Percentiles rank a stretch among this genome's conserved stretches.
Conservation (phyloP, 768 basidiomycete genomes). For the Holtermannia corniformis region DNA sequence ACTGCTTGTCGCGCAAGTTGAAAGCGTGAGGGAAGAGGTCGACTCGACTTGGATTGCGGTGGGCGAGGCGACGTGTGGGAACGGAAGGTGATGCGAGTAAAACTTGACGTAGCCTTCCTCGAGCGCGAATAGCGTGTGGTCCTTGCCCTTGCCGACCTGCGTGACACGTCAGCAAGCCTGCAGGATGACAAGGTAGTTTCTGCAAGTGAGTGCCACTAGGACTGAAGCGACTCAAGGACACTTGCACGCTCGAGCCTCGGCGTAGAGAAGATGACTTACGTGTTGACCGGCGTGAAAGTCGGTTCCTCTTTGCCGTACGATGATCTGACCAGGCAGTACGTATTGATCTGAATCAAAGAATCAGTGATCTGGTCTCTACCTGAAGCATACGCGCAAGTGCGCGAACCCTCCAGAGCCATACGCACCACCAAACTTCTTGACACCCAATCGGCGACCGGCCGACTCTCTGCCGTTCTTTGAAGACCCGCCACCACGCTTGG, state of each 20-base stretch:
- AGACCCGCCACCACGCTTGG: conserved; percentile 91
- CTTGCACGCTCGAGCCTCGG: neutral
- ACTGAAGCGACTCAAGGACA: too few species aligned
- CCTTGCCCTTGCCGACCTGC: conserved; percentile 81
- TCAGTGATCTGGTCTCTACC: conserved; percentile 3
- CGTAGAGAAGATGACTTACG: conserved; percentile 46
- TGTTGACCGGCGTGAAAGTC: conserved; percentile 90
- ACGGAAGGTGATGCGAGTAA: conserved; percentile 48
- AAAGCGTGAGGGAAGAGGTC: neutral
- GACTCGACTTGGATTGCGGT: neutral
- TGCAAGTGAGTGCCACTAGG: too few species aligned
- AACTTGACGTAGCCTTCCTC: conserved; percentile 89
- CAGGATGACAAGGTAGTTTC: too few species aligned
- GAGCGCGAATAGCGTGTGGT: conserved; percentile 87
- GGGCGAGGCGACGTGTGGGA: conserved; percentile 11
- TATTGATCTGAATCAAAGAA: conserved; percentile 58
- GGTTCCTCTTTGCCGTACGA: conserved; percentile 87
- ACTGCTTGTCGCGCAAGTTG: conserved; percentile 13
- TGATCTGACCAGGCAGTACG: conserved; percentile 90
- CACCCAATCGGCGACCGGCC: conserved; percentile 81
- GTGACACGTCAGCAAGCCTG: too few species aligned
- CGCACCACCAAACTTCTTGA: conserved; percentile 92
- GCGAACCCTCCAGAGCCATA: neutral
- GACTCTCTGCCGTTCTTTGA: conserved; percentile 88
- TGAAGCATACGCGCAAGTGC: neutral